phyloP scores from a whole-genome alignment of 2,329 filamentous ascomycete species.

The Exophiala sideris region DNA sequence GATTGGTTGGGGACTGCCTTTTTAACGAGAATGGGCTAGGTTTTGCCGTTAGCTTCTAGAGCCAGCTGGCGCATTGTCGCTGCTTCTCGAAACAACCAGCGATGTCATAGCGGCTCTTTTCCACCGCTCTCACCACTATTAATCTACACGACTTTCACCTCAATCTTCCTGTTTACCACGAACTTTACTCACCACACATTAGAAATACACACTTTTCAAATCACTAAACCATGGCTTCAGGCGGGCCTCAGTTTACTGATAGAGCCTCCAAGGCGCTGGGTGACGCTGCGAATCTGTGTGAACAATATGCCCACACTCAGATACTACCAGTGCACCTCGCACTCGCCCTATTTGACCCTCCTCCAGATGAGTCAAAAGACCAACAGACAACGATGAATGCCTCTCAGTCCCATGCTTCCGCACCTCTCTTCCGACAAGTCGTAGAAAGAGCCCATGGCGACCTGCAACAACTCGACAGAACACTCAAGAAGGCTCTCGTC shows the following conservation, averaged over 20 bases:
- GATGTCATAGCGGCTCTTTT: slow-evolving; percentile 10
- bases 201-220: background rate
- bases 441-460: slow-evolving; percentile 92
- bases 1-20: no score
- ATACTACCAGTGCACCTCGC: slow-evolving; percentile 87
- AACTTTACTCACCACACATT: background rate
- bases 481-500: slow-evolving; percentile 87
- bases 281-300: slow-evolving; percentile 81
- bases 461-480: slow-evolving; percentile 78
- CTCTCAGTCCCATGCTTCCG: slow-evolving; percentile 58
- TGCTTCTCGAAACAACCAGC: background rate
- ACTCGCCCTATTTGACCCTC: slow-evolving; percentile 49
- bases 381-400: slow-evolving; percentile 66
- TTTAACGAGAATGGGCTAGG: no score
- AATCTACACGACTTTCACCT: background rate
- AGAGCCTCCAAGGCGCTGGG: slow-evolving; percentile 83
- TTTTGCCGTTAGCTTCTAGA: no score
- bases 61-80: no score
- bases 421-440: slow-evolving; percentile 90
- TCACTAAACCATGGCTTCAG: slow-evolving; percentile 37
- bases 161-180: background rate
- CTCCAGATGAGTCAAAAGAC: slow-evolving; percentile 65
- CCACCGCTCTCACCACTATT: background rate
- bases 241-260: slow-evolving; percentile 76
- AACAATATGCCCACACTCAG: slow-evolving; percentile 88